Evolutionary conservation across 306 rosid genomes (phyloP), one percentile per base, ranked within the genome.

Genomic region (Fragaria nilgerrensis): DNA sequence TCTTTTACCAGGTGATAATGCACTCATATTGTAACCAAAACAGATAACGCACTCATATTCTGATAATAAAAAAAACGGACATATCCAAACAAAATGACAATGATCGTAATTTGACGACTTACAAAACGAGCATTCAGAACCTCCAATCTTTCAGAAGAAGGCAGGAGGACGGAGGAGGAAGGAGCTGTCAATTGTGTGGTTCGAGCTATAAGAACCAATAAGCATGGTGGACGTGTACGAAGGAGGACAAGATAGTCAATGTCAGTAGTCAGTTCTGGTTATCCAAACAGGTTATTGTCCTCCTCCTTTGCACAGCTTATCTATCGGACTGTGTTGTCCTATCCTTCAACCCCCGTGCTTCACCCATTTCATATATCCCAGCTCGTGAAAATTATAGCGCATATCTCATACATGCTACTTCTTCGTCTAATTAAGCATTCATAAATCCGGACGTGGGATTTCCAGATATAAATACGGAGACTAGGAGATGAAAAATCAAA

Each of bases 251-350:
- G 43, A 7, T 19, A 19, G 70, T 36, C 70, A 3, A 65, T 34
- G 48, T 66, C 48, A 36, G 70, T 66, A 66, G 70, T 66, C 45
- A 64, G 45, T 64, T 64, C 44, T 64, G 44, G 44, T 64, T 64
- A 64, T 34, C 69, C 68, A 11, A 29, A 62, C 68, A 29, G 68
- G 39, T 62, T 5, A 34, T 6, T 65, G 70, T 66, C 48, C 27
- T 36, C 69, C 39, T 2, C 36, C n/a, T 43, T 8, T 43, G 27
- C 49, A 19, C 48, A 65, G 29, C 70, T 37, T 4, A 66, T 66
- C 70, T 10, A 36, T 37, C 13, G 15, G 10, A 65, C 70, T 36
- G 15, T 34, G 32, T 65, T 37, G 49, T 66, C 70, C 27, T 36
- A 19, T 65, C 70, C 47, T 37, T 41, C 70, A 65, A 65, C 27